Conservation (phyloP, 2,329 filamentous ascomycete genomes). For the Rhynchosporium graminicola region DNA sequence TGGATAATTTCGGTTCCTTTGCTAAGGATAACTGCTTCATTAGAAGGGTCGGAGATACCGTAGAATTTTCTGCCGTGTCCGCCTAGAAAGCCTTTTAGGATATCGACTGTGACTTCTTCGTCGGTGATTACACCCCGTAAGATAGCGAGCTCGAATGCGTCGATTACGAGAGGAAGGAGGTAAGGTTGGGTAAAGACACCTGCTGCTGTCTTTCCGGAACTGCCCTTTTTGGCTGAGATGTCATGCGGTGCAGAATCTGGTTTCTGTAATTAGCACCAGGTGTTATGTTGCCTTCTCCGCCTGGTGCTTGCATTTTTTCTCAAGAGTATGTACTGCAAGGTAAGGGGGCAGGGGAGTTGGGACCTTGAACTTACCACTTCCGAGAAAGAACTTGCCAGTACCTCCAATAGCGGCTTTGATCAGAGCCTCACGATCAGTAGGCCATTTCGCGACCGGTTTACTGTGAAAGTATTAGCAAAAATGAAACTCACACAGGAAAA, state of each 20-base stretch:
- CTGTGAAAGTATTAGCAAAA: conserved; percentile 45
- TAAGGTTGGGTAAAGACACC: conserved; percentile 81
- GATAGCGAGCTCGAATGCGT: conserved; percentile 63
- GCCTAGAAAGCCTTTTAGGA: conserved; percentile 56
- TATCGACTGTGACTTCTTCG: conserved; percentile 55
- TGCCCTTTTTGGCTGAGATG: conserved; percentile 59
- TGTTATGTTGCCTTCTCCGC: too few relatives aligned
- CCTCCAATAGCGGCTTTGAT: conserved; percentile 58
- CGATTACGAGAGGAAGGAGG: conserved; percentile 64
- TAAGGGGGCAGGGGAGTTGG: too few relatives aligned
- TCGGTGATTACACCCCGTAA: conserved; percentile 53
- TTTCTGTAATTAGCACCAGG: background rate
- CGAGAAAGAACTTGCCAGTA: conserved; percentile 67
- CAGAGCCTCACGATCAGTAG: conserved; percentile 56
- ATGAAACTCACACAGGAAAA: conserved; percentile 23
- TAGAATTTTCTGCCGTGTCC: conserved; percentile 57
- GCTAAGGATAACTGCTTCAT: conserved; percentile 34
- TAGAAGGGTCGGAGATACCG: conserved; percentile 26
- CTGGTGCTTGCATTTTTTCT: too few relatives aligned
- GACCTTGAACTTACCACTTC: conserved; percentile 40
- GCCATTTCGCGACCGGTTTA: conserved; percentile 48
- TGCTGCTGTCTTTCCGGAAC: conserved; percentile 56
- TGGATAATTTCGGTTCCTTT: conserved; percentile 30
- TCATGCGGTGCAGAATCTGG: conserved; percentile 65
- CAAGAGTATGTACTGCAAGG: too few relatives aligned